Conservation (phyloP, 2,329 filamentous ascomycete genomes). For the Epichloe typhina region DNA sequence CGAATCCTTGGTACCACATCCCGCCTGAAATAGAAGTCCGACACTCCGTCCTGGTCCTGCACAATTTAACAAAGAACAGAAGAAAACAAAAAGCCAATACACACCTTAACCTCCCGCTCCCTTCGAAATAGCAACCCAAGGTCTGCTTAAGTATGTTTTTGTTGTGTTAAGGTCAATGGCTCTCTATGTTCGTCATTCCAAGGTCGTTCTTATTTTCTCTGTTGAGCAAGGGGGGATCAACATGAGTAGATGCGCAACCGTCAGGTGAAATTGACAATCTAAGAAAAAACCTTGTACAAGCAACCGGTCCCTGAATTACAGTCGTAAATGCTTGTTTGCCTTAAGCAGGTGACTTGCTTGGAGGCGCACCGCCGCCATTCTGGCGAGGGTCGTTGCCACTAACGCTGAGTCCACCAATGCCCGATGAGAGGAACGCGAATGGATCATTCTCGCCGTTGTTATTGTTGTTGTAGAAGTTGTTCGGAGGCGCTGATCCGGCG, state of each 20-base stretch:
- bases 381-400: constrained; percentile 50
- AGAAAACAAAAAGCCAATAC: constrained; percentile 19
- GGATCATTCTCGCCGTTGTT: constrained; percentile 60
- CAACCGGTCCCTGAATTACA: constrained; percentile 6
- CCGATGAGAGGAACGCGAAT: constrained; percentile 65
- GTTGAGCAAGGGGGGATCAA: constrained; percentile 14
- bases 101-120: constrained; percentile 22
- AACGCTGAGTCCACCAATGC: constrained; percentile 61
- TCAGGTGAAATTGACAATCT: constrained; percentile 12
- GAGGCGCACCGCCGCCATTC: constrained; percentile 44
- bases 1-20: constrained; percentile 18
- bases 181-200: constrained; percentile 33
- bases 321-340: constrained; percentile 1
- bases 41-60: constrained; percentile 24
- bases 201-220: constrained; percentile 18
- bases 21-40: constrained; percentile 24
- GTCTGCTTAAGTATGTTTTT: constrained; percentile 21
- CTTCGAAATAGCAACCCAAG: constrained; percentile 25
- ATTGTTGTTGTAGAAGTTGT: constrained; percentile 37
- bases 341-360: constrained; percentile 48
- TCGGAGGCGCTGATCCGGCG: constrained; percentile 57
- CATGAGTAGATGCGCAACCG: constrained; percentile 12
- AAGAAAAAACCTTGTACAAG: constrained; percentile 16
- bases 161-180: constrained; percentile 30
- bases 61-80: constrained; percentile 10